phyloP scores from a whole-genome alignment of 106 monocot species.

The Acanthochlamys bracteata region DNA sequence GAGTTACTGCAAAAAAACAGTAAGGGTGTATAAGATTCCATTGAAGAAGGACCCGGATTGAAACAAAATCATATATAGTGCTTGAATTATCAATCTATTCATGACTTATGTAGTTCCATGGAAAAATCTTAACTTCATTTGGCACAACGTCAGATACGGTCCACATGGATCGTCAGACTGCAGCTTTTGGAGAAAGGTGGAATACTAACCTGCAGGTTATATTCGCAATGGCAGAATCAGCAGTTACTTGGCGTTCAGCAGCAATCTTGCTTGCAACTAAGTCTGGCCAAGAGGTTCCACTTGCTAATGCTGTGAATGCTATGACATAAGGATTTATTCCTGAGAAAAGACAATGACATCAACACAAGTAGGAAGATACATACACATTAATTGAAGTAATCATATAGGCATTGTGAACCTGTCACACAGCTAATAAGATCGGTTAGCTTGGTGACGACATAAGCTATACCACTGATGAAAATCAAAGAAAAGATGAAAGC shows the following conservation, averaged over 20 bases:
- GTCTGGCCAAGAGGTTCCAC: conserved; percentile 90
- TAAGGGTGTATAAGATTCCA: neutral
- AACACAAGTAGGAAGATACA: neutral
- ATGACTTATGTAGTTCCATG: too few species aligned
- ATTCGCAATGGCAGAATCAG: conserved; percentile 79
- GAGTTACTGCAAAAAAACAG: conserved; percentile 49
- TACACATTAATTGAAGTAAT: conserved; percentile 3
- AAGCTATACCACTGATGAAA: conserved; percentile 77
- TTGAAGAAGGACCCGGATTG: too few species aligned
- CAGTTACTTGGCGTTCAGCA: conserved; percentile 74
- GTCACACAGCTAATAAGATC: conserved; percentile 78
- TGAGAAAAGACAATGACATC: conserved; percentile 10
- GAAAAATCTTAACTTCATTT: too few species aligned
- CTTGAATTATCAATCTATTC: too few species aligned
- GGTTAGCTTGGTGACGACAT: conserved; percentile 64
- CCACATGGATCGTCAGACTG: too few species aligned
- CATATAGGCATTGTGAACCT: conserved; percentile 26
- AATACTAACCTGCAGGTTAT: conserved; percentile 99
- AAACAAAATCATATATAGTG: too few species aligned
- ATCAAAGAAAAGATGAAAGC: conserved; percentile 56
- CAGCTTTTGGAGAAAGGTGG: too few species aligned
- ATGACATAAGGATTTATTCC: conserved; percentile 76
- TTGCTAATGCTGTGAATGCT: conserved; percentile 73
- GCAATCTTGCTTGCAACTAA: conserved; percentile 90
- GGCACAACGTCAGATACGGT: too few species aligned